phyloP scores from a whole-genome alignment of 352 stramenopile genomes.

The Pythium plurisporium region DNA sequence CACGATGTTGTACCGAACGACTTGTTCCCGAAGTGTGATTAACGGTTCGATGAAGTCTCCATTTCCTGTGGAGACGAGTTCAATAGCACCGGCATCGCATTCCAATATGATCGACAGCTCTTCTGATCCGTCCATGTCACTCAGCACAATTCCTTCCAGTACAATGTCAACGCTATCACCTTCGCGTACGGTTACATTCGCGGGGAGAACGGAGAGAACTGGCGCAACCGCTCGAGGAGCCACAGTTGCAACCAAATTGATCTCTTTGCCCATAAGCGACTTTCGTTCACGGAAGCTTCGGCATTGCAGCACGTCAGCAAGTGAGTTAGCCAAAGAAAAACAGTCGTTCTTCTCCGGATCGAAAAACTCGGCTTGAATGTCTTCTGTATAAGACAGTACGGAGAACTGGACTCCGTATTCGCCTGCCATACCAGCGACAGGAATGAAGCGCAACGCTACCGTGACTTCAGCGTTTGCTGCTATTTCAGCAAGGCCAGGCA shows the following conservation, averaged over 20 bases:
- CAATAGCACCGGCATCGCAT: slow-evolving; percentile 1
- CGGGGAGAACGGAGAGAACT: background rate
- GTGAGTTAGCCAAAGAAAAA: background rate
- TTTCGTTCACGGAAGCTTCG: slow-evolving; percentile 22
- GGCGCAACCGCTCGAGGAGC: slow-evolving; percentile 9
- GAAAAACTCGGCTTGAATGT: slow-evolving; percentile 10
- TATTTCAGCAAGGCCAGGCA: background rate
- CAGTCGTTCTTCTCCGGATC: background rate
- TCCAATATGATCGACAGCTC: slow-evolving; percentile 1
- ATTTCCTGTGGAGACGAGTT: background rate
- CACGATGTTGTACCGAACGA: background rate
- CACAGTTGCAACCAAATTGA: background rate
- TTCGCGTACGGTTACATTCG: background rate
- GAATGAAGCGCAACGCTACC: background rate
- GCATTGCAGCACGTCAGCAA: slow-evolving; percentile 6
- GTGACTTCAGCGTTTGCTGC: background rate
- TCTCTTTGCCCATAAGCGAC: slow-evolving; percentile 7
- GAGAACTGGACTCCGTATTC: slow-evolving; percentile 1
- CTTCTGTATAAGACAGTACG: slow-evolving; percentile 8
- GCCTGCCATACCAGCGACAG: slow-evolving; percentile 2
- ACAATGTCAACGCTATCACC: background rate
- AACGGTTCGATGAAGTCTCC: background rate
- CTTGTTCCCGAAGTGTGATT: background rate
- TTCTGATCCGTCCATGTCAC: slow-evolving; percentile 17
- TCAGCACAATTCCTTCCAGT: background rate